A percentile compares a stretch with the other conserved stretches of the same genome.
Evolutionary conservation across 2,329 filamentous ascomycete genomes (phyloP).

Genomic region (Ploettnerulaceae sp.): DNA sequence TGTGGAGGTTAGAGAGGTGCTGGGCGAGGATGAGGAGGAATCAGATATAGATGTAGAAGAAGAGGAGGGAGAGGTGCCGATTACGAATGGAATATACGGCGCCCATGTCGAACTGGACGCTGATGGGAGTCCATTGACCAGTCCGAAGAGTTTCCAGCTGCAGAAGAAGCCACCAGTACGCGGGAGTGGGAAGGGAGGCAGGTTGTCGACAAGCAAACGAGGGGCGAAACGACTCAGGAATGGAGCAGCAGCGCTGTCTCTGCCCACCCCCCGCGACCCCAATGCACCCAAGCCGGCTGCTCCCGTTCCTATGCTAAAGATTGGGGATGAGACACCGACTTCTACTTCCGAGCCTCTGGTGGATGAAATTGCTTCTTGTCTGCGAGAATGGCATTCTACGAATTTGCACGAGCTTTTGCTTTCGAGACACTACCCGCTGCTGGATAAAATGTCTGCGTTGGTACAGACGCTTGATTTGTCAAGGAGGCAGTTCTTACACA

Average conservation of each 20-base stretch:
- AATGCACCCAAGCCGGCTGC: conserved; percentile 74
- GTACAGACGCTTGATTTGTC: conserved; percentile 80
- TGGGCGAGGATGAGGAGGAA: conserved; percentile 65
- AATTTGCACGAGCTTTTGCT: conserved; percentile 90
- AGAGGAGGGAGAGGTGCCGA: conserved; percentile 8
- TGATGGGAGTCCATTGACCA: conserved; percentile 20
- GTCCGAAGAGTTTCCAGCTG: conserved; percentile 15
- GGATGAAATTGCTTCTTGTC: conserved; percentile 93
- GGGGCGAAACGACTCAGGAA: conserved; percentile 26
- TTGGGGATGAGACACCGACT: conserved; percentile 93
- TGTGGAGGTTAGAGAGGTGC: conserved; percentile 88
- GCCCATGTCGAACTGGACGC: conserved; percentile 16
- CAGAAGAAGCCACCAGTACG: conserved; percentile 10
- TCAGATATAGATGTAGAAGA: conserved; percentile 31
- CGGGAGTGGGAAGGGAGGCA: conserved; percentile 9
- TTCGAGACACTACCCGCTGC: conserved; percentile 69
- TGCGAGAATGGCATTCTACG: conserved; percentile 97
- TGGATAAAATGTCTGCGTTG: conserved; percentile 77
- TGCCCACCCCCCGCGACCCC: conserved; percentile 56
- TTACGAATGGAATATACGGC: neutral
- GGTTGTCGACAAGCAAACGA: conserved; percentile 15
- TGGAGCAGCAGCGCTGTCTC: conserved; percentile 22
- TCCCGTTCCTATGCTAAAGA: conserved; percentile 94
- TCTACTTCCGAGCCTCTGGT: conserved; percentile 86
- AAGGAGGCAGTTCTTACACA: conserved; percentile 85